A percentile compares a stretch with the other conserved stretches of the same genome.
Conservation (phyloP, 345 rosid species). For the Limnanthes douglasii region DNA sequence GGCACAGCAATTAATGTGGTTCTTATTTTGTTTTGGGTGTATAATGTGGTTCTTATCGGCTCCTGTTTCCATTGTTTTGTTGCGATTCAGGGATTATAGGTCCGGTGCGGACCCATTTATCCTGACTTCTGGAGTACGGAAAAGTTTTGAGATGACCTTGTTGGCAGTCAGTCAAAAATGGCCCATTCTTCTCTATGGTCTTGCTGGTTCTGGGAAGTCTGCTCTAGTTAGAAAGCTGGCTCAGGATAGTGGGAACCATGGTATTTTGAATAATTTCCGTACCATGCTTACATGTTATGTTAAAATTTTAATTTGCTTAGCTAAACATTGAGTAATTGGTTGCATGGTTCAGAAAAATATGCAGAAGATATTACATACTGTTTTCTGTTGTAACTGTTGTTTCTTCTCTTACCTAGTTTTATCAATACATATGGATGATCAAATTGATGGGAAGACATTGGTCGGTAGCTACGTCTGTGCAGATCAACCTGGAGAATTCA, state of each 20-base stretch:
- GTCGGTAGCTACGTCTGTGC: slow-evolving; percentile 86
- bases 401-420: slow-evolving; percentile 23
- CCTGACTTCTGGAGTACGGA: slow-evolving; percentile 37
- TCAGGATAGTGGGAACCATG: slow-evolving; percentile 45
- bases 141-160: slow-evolving; percentile 64
- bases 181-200: slow-evolving; percentile 92
- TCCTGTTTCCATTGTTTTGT: slow-evolving; percentile 7
- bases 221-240: slow-evolving; percentile 72
- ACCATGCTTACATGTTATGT: background rate
- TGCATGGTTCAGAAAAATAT: slow-evolving; percentile 1
- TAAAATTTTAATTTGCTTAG: slow-evolving; percentile 2
- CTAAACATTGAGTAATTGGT: background rate
- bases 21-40: too few species aligned
- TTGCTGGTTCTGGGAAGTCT: slow-evolving; percentile 87
- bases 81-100: slow-evolving; percentile 38
- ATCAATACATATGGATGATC: slow-evolving; percentile 91
- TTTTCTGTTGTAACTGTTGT: slow-evolving; percentile 8
- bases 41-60: background rate
- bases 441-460: slow-evolving; percentile 90
- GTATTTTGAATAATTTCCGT: slow-evolving; percentile 29
- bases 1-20: too few species aligned
- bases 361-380: slow-evolving; percentile 1
- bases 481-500: slow-evolving; percentile 94
- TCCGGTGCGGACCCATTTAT: slow-evolving; percentile 40
- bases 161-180: slow-evolving; percentile 79